These are phyloP conservation scores for Tilletia walkeri DNA, from an alignment of 1,284 basidiomycete genomes.

Conservation along the genomic window DNA sequence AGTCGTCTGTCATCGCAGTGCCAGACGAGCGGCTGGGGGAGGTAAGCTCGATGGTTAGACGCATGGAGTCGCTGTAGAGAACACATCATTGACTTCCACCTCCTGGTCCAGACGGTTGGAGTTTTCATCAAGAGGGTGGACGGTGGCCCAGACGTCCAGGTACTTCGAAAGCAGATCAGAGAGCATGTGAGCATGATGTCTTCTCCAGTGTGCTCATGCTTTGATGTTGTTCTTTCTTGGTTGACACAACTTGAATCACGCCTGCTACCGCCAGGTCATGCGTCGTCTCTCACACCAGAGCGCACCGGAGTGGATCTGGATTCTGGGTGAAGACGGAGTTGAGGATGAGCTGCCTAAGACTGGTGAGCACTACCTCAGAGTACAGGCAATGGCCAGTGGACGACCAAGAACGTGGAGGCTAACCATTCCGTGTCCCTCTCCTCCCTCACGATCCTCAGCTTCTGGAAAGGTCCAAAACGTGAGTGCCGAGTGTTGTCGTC, in stretches of 20 bases:
- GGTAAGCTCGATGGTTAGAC: constrained; percentile 24
- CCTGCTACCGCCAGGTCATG: constrained; percentile 35
- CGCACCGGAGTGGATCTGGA: constrained; percentile 78
- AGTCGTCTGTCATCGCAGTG: constrained; percentile 73
- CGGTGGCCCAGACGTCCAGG: neutral
- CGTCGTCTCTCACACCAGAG: constrained; percentile 37
- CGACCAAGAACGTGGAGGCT: too few species aligned
- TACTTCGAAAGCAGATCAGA: constrained; percentile 26
- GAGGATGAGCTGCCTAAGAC: constrained; percentile 73
- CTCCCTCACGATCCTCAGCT: neutral
- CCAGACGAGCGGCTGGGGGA: constrained; percentile 62
- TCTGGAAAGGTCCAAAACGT: constrained; percentile 15
- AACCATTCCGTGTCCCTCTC: neutral
- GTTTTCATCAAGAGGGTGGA: constrained; percentile 30
- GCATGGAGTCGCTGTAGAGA: neutral
- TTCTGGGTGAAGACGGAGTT: constrained; percentile 67
- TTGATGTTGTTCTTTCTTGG: neutral
- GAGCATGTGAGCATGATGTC: constrained; percentile 20
- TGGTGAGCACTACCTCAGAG: constrained; percentile 53
- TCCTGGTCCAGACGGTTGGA: constrained; percentile 36
- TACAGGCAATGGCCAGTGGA: too few species aligned
- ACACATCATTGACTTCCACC: neutral
- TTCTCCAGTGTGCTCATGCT: neutral
- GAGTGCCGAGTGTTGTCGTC: neutral
- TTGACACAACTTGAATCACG: constrained; percentile 60